Percentiles rank a stretch among this genome's conserved stretches.
Conservation (phyloP, 2,329 filamentous ascomycete genomes). For the Xylariales sp. region DNA sequence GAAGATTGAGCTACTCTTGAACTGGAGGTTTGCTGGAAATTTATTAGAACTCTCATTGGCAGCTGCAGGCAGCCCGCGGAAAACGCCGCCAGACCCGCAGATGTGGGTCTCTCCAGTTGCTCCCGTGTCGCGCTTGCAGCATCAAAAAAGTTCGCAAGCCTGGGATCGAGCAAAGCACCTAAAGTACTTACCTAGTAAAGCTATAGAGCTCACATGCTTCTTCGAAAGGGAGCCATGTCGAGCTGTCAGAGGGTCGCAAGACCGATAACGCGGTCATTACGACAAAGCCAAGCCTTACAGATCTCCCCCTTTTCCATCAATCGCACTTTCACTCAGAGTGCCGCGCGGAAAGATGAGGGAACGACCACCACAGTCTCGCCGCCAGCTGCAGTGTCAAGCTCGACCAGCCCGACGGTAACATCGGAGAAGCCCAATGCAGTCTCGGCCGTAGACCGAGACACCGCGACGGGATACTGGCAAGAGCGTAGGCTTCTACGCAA, state of each 20-base stretch:
- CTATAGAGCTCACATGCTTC: slow-evolving; percentile 5
- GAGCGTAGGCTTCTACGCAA: slow-evolving; percentile 65
- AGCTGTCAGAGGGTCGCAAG: slow-evolving; percentile 54
- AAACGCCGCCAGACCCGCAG: not conserved
- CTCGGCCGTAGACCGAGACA: slow-evolving; percentile 58
- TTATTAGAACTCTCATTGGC: slow-evolving; percentile 15
- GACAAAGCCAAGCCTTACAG: slow-evolving; percentile 29
- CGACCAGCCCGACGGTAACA: slow-evolving; percentile 12
- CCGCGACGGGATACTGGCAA: slow-evolving; percentile 58
- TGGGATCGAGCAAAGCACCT: not conserved
- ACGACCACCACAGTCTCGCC: slow-evolving; percentile 22
- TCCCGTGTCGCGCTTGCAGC: slow-evolving; percentile 6
- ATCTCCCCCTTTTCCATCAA: slow-evolving; percentile 25
- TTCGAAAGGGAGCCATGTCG: slow-evolving; percentile 42
- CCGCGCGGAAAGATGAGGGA: slow-evolving; percentile 32
- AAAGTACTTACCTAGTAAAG: too few relatives aligned
- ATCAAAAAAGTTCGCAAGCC: slow-evolving; percentile 11
- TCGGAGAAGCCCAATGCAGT: slow-evolving; percentile 20
- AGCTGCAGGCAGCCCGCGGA: slow-evolving; percentile 2
- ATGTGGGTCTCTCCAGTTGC: not conserved
- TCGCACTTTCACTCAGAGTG: slow-evolving; percentile 31
- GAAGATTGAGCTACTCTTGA: too few relatives aligned
- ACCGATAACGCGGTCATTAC: slow-evolving; percentile 51
- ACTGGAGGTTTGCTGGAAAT: slow-evolving; percentile 16
- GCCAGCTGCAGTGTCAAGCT: slow-evolving; percentile 13